Conservation (phyloP, 2,329 filamentous ascomycete species). For the Monosporascus sp. region DNA sequence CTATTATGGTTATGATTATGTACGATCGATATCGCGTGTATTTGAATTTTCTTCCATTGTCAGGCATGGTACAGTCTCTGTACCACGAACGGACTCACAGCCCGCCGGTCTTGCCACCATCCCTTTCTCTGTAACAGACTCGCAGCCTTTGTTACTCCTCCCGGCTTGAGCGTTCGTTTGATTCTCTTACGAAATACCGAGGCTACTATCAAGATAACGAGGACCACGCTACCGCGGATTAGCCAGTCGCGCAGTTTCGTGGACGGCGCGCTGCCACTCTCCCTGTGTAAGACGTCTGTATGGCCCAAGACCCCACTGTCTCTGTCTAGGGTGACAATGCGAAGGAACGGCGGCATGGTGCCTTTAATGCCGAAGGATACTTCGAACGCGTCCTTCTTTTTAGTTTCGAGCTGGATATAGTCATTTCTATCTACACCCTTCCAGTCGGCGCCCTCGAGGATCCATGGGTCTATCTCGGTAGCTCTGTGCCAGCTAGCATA, state of each 20-base stretch:
- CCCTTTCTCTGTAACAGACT: background rate
- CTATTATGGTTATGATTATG: too few species aligned
- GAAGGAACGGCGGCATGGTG: slow-evolving; percentile 9
- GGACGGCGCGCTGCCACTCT: slow-evolving; percentile 6
- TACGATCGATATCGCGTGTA: too few species aligned
- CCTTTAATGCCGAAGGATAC: slow-evolving; percentile 3
- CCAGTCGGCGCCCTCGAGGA: slow-evolving; percentile 9
- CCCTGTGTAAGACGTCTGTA: slow-evolving; percentile 8
- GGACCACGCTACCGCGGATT: background rate
- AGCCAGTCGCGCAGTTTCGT: background rate
- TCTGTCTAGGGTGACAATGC: slow-evolving; percentile 6
- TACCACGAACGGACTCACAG: background rate
- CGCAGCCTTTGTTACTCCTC: background rate
- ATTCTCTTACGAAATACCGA: background rate
- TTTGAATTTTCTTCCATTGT: too few species aligned
- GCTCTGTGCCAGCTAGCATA: slow-evolving; percentile 17
- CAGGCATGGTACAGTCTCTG: background rate
- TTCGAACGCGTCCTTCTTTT: slow-evolving; percentile 11
- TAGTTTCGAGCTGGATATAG: slow-evolving; percentile 4
- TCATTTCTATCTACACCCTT: background rate
- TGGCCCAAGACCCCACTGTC: slow-evolving; percentile 7
- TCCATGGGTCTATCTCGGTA: slow-evolving; percentile 10
- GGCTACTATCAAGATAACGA: background rate
- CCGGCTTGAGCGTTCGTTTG: background rate
- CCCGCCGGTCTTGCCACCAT: background rate